phyloP scores from a whole-genome alignment of 2,329 filamentous ascomycete genomes.

The Pseudogymnoascus sp. region DNA sequence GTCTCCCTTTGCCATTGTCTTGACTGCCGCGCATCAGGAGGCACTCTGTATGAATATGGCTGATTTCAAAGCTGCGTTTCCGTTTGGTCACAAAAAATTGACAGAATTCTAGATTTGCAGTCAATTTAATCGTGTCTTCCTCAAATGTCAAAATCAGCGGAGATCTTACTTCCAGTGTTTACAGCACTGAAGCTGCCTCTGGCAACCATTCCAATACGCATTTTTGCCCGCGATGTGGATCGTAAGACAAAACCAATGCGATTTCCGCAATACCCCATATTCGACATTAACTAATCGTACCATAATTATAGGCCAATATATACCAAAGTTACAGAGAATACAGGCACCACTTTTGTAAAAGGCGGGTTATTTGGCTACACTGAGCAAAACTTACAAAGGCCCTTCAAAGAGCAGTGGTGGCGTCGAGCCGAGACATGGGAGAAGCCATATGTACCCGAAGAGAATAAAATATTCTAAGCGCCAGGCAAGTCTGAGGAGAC shows the following conservation, averaged over 20 bases:
- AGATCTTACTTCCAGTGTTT: constrained; percentile 8
- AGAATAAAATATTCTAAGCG: background rate
- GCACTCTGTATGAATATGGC: background rate
- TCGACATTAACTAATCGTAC: background rate
- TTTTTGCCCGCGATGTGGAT: constrained; percentile 15
- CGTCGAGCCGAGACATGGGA: constrained; percentile 14
- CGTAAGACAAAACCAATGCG: constrained; percentile 7
- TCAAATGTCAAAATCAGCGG: constrained; percentile 12
- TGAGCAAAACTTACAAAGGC: constrained; percentile 8
- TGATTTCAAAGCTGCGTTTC: background rate
- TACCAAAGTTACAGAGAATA: constrained; percentile 8
- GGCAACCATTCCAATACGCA: constrained; percentile 12
- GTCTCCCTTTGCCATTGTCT: constrained; percentile 13
- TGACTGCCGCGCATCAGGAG: constrained; percentile 13
- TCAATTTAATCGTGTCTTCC: constrained; percentile 10
- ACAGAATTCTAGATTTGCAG: constrained; percentile 1
- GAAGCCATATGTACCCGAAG: constrained; percentile 2
- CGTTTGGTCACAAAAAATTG: background rate
- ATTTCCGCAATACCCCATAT: background rate
- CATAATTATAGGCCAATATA: constrained; percentile 9
- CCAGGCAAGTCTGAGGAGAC: background rate
- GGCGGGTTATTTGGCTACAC: constrained; percentile 14
- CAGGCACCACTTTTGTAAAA: constrained; percentile 10
- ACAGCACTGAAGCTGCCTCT: constrained; percentile 11
- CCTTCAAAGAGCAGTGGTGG: constrained; percentile 13